Conservation (phyloP, 1,284 basidiomycete genomes). For the Sparassis latifolia region DNA sequence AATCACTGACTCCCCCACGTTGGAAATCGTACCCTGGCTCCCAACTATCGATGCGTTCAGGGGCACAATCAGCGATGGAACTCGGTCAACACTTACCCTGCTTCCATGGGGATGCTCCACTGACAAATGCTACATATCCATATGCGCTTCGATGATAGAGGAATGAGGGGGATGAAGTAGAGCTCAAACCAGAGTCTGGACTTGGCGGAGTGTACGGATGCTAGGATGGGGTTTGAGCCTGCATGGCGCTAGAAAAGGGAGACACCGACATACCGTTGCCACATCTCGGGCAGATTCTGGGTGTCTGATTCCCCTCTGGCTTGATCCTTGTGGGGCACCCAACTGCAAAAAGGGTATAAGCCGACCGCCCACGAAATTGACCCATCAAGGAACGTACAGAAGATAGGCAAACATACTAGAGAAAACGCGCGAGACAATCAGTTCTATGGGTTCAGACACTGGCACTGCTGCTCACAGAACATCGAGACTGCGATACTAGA, state of each 20-base stretch:
- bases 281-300: conserved; percentile 43
- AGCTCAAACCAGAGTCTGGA: conserved; percentile 47
- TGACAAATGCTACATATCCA: conserved; percentile 50
- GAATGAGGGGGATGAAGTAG: conserved; percentile 44
- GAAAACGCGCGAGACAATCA: too few relatives aligned
- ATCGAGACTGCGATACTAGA: too few relatives aligned
- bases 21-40: conserved; percentile 30
- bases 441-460: too few relatives aligned
- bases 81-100: conserved; percentile 28
- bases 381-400: conserved; percentile 28
- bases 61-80: neutral
- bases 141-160: conserved; percentile 36
- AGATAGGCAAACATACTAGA: conserved; percentile 42
- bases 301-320: conserved; percentile 33
- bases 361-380: neutral
- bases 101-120: conserved; percentile 38
- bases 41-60: conserved; percentile 28
- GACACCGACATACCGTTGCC: conserved; percentile 33
- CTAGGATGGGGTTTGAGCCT: conserved; percentile 17
- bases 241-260: conserved; percentile 3
- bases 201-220: conserved; percentile 39
- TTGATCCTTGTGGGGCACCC: conserved; percentile 42
- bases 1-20: conserved; percentile 6
- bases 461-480: too few relatives aligned
- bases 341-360: conserved; percentile 25